Base-by-base conservation (phyloP, 2,329 filamentous ascomycete species). In the Dendryphion nanum region DNA sequence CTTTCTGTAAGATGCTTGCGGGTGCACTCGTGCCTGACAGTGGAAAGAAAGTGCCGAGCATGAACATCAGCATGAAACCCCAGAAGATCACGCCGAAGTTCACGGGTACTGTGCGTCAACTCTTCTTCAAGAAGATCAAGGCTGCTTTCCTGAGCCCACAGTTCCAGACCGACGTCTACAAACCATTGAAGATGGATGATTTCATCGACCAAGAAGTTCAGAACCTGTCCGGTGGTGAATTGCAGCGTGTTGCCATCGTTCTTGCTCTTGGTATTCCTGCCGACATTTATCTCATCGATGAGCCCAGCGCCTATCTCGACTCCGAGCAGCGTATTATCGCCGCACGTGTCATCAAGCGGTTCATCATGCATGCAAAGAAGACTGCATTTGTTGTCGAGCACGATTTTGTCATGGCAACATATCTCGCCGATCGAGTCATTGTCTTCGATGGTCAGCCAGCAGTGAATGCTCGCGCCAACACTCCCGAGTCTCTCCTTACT, bases 91-190 rank as follows among this genome's bases (percentile, higher is more conserved):
- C 90, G 2, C 93, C 93, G 63, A 98, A 96, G 71, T 98, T 95
- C 65, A 85, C 90, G 51, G 93, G 94, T 48, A 98, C 91, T 26
- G 93, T 98, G 41, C 89, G 93, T 47, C 89, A 96, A 70, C 79
- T 98, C 35, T 97, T 98, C 78, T 95, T 97, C 82, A 98, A 98
- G 84, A 91, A 93, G 76, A 98, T 98, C 72, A 95, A 95, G 79
- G 83, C 89, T 45, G 84, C 91, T 24, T 98, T 98, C 81, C 70
- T 98, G 57, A 93, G 84, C 55, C 93, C 93, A 19, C 93, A 98
- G 70, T 98, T 98, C 79, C 93, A 98, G 76, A 98, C 93, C 12
- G 93, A 98, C 68, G 94, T 98, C 41, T 94, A 97, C 74, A 97
- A 97, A 76, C 93, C 94, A n/a, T 81, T 98, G 45, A 96, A 95